These are phyloP conservation scores for Calonectria naviculata DNA, from an alignment of 2,329 filamentous ascomycete genomes.

Conservation along the genomic window DNA sequence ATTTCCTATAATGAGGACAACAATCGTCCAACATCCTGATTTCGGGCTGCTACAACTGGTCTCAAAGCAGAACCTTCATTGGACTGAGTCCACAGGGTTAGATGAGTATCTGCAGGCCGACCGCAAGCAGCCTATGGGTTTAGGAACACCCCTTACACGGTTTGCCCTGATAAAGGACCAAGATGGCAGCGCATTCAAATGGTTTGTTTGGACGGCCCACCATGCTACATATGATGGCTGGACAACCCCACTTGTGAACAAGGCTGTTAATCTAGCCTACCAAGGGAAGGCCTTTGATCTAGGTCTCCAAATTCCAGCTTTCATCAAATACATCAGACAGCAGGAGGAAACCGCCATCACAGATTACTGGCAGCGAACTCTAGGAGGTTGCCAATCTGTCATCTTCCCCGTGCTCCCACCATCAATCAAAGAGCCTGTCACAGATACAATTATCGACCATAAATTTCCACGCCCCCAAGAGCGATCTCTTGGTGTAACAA, in stretches of 20 bases:
- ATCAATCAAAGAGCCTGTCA: neutral
- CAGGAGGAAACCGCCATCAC: neutral
- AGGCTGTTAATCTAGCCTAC: conserved; percentile 22
- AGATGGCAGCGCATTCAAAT: neutral
- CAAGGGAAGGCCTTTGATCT: neutral
- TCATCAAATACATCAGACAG: conserved; percentile 5
- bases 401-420: conserved; percentile 12
- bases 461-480: neutral
- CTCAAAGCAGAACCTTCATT: neutral
- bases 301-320: neutral
- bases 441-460: neutral
- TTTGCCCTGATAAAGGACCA: neutral
- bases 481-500: neutral
- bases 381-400: neutral
- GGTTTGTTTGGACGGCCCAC: conserved; percentile 40
- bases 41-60: conserved; percentile 22
- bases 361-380: conserved; percentile 11
- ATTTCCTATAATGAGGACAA: conserved; percentile 53
- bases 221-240: conserved; percentile 45
- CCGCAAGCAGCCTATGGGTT: neutral
- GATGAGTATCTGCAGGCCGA: conserved; percentile 12
- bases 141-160: conserved; percentile 16
- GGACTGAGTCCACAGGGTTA: neutral
- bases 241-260: conserved; percentile 29
- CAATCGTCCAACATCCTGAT: neutral